These are phyloP conservation scores for Aspergillus persii DNA, from an alignment of 2,329 filamentous ascomycete species.

Conservation along the genomic window DNA sequence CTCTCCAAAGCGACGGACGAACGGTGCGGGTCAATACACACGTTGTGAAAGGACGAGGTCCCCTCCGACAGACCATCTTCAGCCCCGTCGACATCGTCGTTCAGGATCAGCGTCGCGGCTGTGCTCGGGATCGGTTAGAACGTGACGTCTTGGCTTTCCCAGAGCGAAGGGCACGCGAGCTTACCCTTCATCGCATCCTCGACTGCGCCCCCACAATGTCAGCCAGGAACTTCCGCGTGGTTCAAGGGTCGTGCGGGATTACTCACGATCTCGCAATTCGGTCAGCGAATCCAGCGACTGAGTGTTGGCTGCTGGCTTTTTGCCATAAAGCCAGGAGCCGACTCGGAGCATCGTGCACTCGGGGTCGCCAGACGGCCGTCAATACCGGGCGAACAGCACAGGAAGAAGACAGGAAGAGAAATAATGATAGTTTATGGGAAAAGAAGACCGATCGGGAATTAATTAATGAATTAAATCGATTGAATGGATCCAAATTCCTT, in stretches of 20 bases:
- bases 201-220: constrained; percentile 25
- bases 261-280: constrained; percentile 53
- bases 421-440: constrained; percentile 2
- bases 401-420: constrained; percentile 1
- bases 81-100: constrained; percentile 85
- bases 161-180: constrained; percentile 4
- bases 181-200: constrained; percentile 46
- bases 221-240: neutral
- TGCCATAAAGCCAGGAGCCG: constrained; percentile 47
- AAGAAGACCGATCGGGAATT: neutral
- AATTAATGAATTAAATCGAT: neutral
- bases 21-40: constrained; percentile 29
- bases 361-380: neutral
- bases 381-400: neutral
- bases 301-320: constrained; percentile 41
- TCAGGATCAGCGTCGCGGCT: constrained; percentile 73
- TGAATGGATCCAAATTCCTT: neutral
- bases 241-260: neutral
- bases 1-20: neutral
- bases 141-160: constrained; percentile 5
- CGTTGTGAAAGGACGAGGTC: constrained; percentile 81
- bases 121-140: constrained; percentile 7
- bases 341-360: constrained; percentile 37
- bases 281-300: constrained; percentile 57
- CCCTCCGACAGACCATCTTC: constrained; percentile 69